Evolutionary conservation across 2,329 filamentous ascomycete species (phyloP).

Genomic region (Diplodia mutila): DNA sequence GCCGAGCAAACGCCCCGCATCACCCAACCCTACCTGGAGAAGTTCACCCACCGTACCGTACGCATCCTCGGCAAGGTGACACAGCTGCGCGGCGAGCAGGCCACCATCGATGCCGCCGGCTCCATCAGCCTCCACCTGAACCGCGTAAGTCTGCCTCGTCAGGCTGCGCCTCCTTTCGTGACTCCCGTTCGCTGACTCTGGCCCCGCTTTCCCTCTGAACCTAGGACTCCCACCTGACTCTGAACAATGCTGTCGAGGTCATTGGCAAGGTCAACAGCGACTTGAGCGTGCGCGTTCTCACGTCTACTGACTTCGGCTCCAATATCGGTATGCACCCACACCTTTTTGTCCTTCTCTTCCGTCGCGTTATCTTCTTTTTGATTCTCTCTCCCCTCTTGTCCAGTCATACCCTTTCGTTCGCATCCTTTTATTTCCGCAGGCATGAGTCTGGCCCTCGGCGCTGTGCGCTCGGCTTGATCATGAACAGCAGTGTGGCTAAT

Average conservation of each 20-base stretch:
- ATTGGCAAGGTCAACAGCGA: constrained; percentile 81
- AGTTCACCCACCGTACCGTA: constrained; percentile 72
- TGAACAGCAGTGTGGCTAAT: background rate
- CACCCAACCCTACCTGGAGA: constrained; percentile 76
- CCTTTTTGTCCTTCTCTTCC: background rate
- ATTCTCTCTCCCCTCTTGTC: background rate
- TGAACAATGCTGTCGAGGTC: constrained; percentile 73
- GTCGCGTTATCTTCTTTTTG: background rate
- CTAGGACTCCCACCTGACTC: constrained; percentile 71
- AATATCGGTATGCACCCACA: constrained; percentile 64
- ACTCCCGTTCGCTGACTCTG: constrained; percentile 1
- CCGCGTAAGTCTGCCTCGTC: constrained; percentile 56
- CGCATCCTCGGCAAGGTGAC: constrained; percentile 85
- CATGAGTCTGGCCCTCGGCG: background rate
- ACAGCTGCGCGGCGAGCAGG: constrained; percentile 78
- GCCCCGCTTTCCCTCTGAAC: background rate
- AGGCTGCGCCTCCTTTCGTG: background rate
- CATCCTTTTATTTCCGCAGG: background rate
- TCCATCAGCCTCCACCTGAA: constrained; percentile 75
- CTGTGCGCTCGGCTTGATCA: background rate
- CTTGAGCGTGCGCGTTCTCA: constrained; percentile 71
- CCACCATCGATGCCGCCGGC: constrained; percentile 78
- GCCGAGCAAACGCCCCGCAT: constrained; percentile 79
- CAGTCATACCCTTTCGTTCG: background rate
- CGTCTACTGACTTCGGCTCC: constrained; percentile 69